phyloP scores from a whole-genome alignment of 169 alveolate genomes.

The Eimeria sp. region DNA sequence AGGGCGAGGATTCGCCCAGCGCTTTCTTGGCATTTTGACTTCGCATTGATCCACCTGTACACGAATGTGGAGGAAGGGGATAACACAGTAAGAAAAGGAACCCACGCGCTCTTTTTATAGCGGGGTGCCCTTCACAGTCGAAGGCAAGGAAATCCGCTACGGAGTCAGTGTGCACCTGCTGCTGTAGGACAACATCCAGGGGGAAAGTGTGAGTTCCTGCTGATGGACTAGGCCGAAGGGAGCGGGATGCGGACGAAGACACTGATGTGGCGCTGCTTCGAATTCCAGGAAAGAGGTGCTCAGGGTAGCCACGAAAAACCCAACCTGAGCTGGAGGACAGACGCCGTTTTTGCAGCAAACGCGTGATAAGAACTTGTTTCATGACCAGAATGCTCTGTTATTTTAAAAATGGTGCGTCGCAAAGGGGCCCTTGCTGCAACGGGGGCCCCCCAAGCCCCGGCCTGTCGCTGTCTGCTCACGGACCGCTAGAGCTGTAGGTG shows the following conservation, averaged over 20 bases:
- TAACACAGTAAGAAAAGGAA: neutral
- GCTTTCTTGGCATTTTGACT: conserved; percentile 53
- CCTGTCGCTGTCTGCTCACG: conserved; percentile 34
- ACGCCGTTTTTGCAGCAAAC: neutral
- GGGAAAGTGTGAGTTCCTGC: neutral
- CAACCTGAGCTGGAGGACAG: neutral
- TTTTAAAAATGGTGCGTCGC: neutral
- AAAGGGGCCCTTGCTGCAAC: neutral
- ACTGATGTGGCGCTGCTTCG: neutral
- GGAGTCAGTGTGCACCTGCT: neutral
- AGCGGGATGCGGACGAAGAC: conserved; percentile 12
- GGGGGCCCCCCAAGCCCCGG: conserved; percentile 51
- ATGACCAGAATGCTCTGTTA: neutral
- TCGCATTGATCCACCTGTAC: conserved; percentile 23
- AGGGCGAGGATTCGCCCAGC: conserved; percentile 39
- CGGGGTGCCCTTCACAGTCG: neutral
- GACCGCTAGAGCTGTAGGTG: neutral
- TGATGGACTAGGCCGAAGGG: neutral
- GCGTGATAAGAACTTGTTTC: neutral
- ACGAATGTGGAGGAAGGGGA: neutral
- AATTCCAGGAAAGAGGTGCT: conserved; percentile 3
- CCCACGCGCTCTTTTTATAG: neutral
- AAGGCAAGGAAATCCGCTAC: neutral
- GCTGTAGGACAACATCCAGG: neutral
- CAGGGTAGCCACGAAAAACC: neutral